Evolutionary conservation across 2,329 filamentous ascomycete genomes (phyloP), one percentile per base, ranked within the genome.

Genomic region (Tolypocladium tropicale): DNA sequence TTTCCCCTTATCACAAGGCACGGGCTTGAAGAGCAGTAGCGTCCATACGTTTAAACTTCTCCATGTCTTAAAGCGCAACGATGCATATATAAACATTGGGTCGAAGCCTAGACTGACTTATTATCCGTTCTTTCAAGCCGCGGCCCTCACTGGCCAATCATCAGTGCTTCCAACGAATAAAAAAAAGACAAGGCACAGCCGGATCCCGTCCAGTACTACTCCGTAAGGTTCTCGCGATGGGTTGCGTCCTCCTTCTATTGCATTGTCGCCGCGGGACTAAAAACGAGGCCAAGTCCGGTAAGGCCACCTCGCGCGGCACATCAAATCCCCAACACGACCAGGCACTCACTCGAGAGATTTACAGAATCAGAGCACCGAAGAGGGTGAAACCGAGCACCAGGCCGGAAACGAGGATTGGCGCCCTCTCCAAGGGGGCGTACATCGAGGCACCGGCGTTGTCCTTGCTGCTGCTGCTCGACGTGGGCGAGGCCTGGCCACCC

Each of bases 361-460:
- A 76, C 63, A 76, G 64, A 49, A 75, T 59, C 58, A 74, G 59
- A 46, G 72, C 66, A 56, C 73, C 73, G 32, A 74, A 67, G 25
- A 75, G 58, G 43, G 72, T 69, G 57, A 74, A 72, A 57, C 68
- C 49, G 32, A 74, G 59, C 36, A 69, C 63, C 21, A 67, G 57
- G n/a, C 65, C 70, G 46, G 69, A 70, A 49, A 75, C 63, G 52
- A 67, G 56, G n/a, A 75, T 58, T 39, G 73, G 66, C 34, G 64
- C 65, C 55, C 64, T 60, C 37, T 67, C 65, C 43, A 69, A 52
- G 23, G 63, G 62, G 25, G 58, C 63, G 49, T 63, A 55, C 36
- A 65, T 60, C n/a, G 69, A 58, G 39, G 63, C 65, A 30, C 63
- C 69, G 49, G 65, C 71, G 53, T 65, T 63, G 53, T 70, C 67